Evolutionary conservation across 805 yeast species (phyloP).

Genomic region (Blastobotrys mokoenaii): DNA sequence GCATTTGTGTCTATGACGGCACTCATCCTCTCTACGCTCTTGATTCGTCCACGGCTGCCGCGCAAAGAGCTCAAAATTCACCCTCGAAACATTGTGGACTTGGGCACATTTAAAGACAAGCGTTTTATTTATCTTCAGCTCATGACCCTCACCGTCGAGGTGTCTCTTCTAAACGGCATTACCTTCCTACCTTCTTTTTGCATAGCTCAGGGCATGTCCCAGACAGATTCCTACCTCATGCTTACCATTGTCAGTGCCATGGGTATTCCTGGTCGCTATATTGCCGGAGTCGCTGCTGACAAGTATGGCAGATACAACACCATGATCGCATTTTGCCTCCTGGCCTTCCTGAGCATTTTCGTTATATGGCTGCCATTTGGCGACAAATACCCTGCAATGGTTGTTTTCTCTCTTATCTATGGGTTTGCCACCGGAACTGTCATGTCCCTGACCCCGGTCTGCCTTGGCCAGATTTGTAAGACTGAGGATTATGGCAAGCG

Average conservation of each 20-base stretch:
- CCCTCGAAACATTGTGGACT: slow-evolving; percentile 27
- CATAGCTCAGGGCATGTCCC: slow-evolving; percentile 36
- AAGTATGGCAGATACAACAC: slow-evolving; percentile 46
- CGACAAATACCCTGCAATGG: slow-evolving; percentile 28
- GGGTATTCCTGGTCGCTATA: slow-evolving; percentile 37
- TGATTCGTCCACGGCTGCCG: slow-evolving; percentile 36
- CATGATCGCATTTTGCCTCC: slow-evolving; percentile 31
- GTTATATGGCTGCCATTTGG: slow-evolving; percentile 40
- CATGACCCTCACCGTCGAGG: slow-evolving; percentile 40
- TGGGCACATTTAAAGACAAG: slow-evolving; percentile 35
- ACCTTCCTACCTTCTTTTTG: slow-evolving; percentile 50
- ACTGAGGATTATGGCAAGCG: slow-evolving; percentile 47
- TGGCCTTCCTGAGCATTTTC: slow-evolving; percentile 27
- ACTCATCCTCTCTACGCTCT: slow-evolving; percentile 28
- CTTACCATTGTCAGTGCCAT: slow-evolving; percentile 37
- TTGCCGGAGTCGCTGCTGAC: slow-evolving; percentile 41
- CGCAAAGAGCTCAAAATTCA: slow-evolving; percentile 22
- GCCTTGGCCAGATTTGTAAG: slow-evolving; percentile 50
- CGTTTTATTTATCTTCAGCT: slow-evolving; percentile 37
- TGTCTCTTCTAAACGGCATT: slow-evolving; percentile 38
- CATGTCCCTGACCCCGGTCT: slow-evolving; percentile 49
- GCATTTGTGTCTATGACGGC: slow-evolving; percentile 40
- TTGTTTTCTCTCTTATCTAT: slow-evolving; percentile 41
- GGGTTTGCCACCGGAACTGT: slow-evolving; percentile 53
- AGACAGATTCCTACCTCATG: slow-evolving; percentile 37